Evolutionary conservation across 805 yeast species (phyloP).

Genomic region (Lachancea cidri): DNA sequence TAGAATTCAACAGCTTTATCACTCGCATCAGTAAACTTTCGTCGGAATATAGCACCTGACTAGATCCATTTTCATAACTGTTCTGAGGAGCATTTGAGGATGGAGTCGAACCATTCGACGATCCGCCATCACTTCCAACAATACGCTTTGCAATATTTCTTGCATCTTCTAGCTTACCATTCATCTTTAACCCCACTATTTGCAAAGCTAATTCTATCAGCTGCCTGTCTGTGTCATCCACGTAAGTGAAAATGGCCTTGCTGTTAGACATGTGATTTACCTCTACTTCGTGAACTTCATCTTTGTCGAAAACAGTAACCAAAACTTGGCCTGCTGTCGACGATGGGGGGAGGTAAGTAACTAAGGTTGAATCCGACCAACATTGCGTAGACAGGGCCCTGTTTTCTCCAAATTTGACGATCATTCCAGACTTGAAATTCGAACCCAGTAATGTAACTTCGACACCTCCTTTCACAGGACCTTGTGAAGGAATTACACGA

Average conservation of each 20-base stretch:
- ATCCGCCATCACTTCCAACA: constrained; percentile 50
- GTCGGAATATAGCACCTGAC: constrained; percentile 23
- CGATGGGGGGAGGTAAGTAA: constrained; percentile 91
- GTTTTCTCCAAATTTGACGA: constrained; percentile 81
- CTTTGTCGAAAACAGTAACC: constrained; percentile 58
- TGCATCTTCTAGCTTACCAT: constrained; percentile 92
- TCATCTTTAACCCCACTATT: constrained; percentile 95
- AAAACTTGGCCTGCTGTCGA: constrained; percentile 84
- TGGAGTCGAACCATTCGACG: constrained; percentile 16
- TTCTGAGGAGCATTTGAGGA: constrained; percentile 16
- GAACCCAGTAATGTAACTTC: constrained; percentile 89
- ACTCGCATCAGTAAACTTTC: constrained; percentile 43
- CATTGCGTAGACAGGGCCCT: constrained; percentile 82
- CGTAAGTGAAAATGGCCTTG: constrained; percentile 68
- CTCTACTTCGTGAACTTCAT: constrained; percentile 7
- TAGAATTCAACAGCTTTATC: constrained; percentile 61
- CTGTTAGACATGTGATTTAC: constrained; percentile 16
- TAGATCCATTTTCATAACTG: constrained; percentile 3
- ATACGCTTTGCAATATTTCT: constrained; percentile 87
- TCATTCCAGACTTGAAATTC: constrained; percentile 76
- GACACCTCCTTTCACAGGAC: constrained; percentile 93
- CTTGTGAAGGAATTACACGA: constrained; percentile 90
- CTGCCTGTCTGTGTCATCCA: constrained; percentile 93
- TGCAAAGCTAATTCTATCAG: constrained; percentile 92
- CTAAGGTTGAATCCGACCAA: constrained; percentile 93